These are phyloP conservation scores for Tylopilus plumbeoviolaceoides DNA, from an alignment of 768 basidiomycete species.

Conservation along the genomic window DNA sequence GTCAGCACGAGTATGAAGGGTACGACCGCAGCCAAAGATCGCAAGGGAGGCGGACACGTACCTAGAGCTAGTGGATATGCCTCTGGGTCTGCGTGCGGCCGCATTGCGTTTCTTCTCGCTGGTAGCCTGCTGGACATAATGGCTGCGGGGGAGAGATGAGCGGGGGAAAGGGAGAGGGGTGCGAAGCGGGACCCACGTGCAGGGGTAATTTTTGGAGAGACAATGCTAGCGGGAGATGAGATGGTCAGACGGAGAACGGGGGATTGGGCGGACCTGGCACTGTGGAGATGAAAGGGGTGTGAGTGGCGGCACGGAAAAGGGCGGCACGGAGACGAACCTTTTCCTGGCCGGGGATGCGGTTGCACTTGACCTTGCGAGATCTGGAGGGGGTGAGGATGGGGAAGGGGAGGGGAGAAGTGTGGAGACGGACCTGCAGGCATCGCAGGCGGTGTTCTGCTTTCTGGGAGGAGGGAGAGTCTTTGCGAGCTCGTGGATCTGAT, in stretches of 20 bases:
- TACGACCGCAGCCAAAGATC: slow-evolving; percentile 22
- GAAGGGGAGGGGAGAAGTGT: neutral
- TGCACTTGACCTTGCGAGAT: slow-evolving; percentile 86
- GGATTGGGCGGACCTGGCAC: slow-evolving; percentile 57
- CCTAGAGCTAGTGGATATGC: slow-evolving; percentile 50
- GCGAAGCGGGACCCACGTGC: slow-evolving; percentile 64
- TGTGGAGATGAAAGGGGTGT: slow-evolving; percentile 30
- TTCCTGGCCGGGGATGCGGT: slow-evolving; percentile 75
- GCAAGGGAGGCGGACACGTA: slow-evolving; percentile 22
- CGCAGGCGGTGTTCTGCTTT: slow-evolving; percentile 92
- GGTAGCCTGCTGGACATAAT: slow-evolving; percentile 80
- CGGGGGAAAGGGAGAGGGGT: slow-evolving; percentile 16
- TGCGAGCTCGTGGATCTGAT: slow-evolving; percentile 77
- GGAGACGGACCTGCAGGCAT: slow-evolving; percentile 72
- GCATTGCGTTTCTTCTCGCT: slow-evolving; percentile 75
- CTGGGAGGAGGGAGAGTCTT: slow-evolving; percentile 80
- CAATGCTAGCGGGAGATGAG: slow-evolving; percentile 56
- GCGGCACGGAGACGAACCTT: slow-evolving; percentile 49
- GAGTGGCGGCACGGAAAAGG: slow-evolving; percentile 2
- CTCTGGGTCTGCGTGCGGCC: slow-evolving; percentile 60
- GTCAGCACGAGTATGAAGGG: slow-evolving; percentile 28
- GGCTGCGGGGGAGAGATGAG: slow-evolving; percentile 39
- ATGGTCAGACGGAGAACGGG: slow-evolving; percentile 4
- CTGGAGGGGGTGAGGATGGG: slow-evolving; percentile 32
- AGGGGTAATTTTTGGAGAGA: slow-evolving; percentile 81